Percentiles rank a stretch among this genome's conserved stretches.
phyloP scores from a whole-genome alignment of 345 rosid genomes.

The Linum lewisii region DNA sequence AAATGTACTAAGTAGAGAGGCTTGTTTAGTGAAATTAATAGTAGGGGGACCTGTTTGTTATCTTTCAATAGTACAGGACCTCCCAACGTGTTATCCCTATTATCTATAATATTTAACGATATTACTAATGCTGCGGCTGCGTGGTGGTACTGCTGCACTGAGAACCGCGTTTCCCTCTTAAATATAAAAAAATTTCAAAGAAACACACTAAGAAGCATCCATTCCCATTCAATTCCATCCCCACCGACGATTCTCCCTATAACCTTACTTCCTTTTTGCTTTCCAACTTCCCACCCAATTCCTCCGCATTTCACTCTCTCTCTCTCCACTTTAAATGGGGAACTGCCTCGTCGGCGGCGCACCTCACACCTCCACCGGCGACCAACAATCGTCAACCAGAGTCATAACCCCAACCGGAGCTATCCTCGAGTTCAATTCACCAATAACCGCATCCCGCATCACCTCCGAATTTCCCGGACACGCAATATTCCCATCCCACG shows the following conservation, averaged over 20 bases:
- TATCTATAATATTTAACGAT: too few species aligned
- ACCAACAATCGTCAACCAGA: conserved; percentile 30
- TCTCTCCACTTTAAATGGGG: conserved; percentile 34
- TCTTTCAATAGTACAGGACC: too few species aligned
- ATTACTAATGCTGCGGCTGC: too few species aligned
- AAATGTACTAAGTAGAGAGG: too few species aligned
- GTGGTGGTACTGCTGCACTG: too few species aligned
- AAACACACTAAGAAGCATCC: too few species aligned
- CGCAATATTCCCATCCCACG: conserved; percentile 41
- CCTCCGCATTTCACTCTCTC: not conserved
- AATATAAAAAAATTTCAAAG: too few species aligned
- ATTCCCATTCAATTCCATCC: too few species aligned
- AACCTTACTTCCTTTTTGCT: conserved; percentile 1
- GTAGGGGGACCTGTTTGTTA: too few species aligned
- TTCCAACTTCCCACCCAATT: conserved; percentile 3
- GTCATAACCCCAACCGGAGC: conserved; percentile 51
- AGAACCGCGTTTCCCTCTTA: too few species aligned
- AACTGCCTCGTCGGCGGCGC: conserved; percentile 65
- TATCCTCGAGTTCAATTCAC: conserved; percentile 47
- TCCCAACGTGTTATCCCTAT: too few species aligned
- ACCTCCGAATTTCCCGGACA: conserved; percentile 50
- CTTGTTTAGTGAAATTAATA: too few species aligned
- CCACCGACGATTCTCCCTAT: conserved; percentile 28
- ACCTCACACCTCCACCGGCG: conserved; percentile 5
- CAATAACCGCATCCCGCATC: conserved; percentile 48